Conservation (phyloP, 257 asterid species). For the Jacaranda mimosifolia region DNA sequence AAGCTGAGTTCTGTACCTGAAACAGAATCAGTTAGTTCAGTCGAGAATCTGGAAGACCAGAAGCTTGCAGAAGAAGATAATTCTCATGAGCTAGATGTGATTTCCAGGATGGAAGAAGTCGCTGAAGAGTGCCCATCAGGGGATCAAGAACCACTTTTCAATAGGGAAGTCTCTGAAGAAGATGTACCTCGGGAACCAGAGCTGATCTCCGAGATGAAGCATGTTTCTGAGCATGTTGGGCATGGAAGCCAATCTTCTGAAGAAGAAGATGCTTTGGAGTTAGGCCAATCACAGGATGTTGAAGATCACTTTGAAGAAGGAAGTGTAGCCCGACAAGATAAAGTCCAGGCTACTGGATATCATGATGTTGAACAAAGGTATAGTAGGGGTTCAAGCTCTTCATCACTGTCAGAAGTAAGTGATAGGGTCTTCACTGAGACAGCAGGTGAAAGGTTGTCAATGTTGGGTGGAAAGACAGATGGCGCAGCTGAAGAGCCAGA, state of each 20-base stretch:
- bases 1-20: conserved; percentile 56
- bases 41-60: conserved; percentile 48
- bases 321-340: conserved; percentile 26
- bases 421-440: conserved; percentile 39
- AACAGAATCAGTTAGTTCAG: conserved; percentile 54
- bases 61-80: conserved; percentile 47
- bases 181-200: conserved; percentile 41
- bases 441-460: conserved; percentile 40
- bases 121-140: not conserved
- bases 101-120: conserved; percentile 28
- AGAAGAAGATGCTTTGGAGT: conserved; percentile 48
- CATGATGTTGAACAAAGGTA: conserved; percentile 30
- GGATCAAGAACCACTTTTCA: conserved; percentile 23
- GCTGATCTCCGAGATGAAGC: conserved; percentile 49
- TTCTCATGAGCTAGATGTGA: conserved; percentile 28
- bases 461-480: conserved; percentile 35
- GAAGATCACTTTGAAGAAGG: conserved; percentile 17
- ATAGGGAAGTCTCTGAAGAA: conserved; percentile 39
- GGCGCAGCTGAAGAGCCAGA: conserved; percentile 32
- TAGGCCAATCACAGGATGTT: conserved; percentile 27
- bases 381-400: conserved; percentile 57
- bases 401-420: conserved; percentile 60
- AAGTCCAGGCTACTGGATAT: not conserved
- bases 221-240: conserved; percentile 59
- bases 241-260: conserved; percentile 78